Evolutionary conservation across 331 rosid species (phyloP), one percentile per base, ranked within the genome.

Genomic region (Dryas integrifolia): DNA sequence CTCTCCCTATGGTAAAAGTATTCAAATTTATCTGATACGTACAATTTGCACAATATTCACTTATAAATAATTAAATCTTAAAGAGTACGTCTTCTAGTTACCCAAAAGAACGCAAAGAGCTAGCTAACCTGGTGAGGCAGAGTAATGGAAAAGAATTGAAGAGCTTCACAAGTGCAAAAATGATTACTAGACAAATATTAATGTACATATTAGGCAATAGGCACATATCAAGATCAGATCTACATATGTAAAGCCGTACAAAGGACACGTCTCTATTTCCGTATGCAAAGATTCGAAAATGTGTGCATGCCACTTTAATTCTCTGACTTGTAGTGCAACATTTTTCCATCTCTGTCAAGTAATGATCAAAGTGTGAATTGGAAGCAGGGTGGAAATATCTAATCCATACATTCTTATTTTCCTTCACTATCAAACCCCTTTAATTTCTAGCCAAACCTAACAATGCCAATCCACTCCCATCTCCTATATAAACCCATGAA

Each of bases 401-500:
- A 40, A 70, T 58, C 7, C 24, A 7, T 79, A 66, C 84, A 86
- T 90, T 86, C 82, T 75, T 76, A 55, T 47, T 26, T 80, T 50
- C 53, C 68, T 64, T 62, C 77, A 24, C 59, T 57, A 56, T 80
- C 74, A 66, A 58, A 66, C n/a, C 48, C 73, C 62, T 76, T 75
- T 21, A 21, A 26, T 76, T 63, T 65, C 48, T 51, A 30, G 57
- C 70, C 26, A 65, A 60, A 62, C 30, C 38, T 18, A 58, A 24
- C 58, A 18, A 81, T 75, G 69, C 59, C 76, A 43, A 72, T 71
- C 80, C 73, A 72, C 40, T 43, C 63, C 79, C 58, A 75, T 77
- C 26, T 72, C 81, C 92, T 87, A 87, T 91, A 87, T 87, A 89
- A 82, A 60, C 53, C 78, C 69, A 47, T 55, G 57, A 43, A 14